These are phyloP conservation scores for Mucor irregularis DNA, from an alignment of 371 early-diverging fungal species.

Conservation along the genomic window DNA sequence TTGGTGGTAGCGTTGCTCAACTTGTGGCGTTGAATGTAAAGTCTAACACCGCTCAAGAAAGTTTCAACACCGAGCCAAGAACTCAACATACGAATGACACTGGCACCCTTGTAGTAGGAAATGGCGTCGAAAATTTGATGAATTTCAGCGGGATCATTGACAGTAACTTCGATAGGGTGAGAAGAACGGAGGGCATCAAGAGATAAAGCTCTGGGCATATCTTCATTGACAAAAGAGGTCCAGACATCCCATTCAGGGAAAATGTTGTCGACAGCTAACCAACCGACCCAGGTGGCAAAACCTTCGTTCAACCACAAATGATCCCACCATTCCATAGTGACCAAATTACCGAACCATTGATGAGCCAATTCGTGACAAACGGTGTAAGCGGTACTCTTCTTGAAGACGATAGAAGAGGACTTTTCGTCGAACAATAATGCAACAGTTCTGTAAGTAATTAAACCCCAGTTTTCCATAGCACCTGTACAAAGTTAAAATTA, in stretches of 20 bases:
- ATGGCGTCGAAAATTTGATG: constrained; percentile 79
- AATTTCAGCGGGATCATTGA: constrained; percentile 75
- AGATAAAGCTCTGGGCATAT: constrained; percentile 70
- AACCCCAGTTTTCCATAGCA: constrained; percentile 92
- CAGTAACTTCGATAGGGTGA: constrained; percentile 88
- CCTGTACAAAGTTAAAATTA: constrained; percentile 23
- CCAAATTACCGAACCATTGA: constrained; percentile 94
- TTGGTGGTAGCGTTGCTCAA: constrained; percentile 80
- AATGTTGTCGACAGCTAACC: constrained; percentile 77
- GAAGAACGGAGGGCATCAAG: constrained; percentile 77
- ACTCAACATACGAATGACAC: constrained; percentile 88
- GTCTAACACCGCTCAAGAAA: constrained; percentile 73
- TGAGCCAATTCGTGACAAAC: constrained; percentile 95
- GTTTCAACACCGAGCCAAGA: constrained; percentile 59
- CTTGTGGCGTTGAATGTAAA: constrained; percentile 75
- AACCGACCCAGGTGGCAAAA: constrained; percentile 92
- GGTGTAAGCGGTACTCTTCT: constrained; percentile 81
- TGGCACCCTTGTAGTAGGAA: constrained; percentile 90
- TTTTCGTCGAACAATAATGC: constrained; percentile 76
- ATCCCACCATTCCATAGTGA: constrained; percentile 87
- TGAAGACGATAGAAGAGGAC: constrained; percentile 65
- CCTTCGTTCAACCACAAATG: constrained; percentile 96
- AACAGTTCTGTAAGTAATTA: constrained; percentile 86
- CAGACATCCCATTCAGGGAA: constrained; percentile 82
- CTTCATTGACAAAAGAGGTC: constrained; percentile 78